Conservation (phyloP, 495 filamentous ascomycete genomes). For the Tuber microsphaerosporum region DNA sequence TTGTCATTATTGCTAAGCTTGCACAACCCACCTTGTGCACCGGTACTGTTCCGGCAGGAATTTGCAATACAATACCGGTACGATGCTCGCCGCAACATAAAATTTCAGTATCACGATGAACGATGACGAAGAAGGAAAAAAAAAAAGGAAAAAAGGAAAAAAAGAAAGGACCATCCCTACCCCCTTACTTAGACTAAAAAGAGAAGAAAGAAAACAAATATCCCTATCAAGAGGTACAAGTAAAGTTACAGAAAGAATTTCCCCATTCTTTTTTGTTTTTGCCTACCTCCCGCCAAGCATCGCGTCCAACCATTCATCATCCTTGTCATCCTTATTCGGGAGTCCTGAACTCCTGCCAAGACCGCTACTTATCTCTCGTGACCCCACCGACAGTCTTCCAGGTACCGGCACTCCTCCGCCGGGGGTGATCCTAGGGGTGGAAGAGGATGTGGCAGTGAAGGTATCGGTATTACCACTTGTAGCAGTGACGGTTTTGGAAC, state of each 20-base stretch:
- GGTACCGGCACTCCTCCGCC: conserved; percentile 7
- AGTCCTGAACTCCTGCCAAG: conserved; percentile 34
- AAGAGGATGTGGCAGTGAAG: neutral
- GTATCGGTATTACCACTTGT: neutral
- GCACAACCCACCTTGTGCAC: neutral
- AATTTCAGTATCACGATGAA: neutral
- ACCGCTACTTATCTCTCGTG: conserved; percentile 30
- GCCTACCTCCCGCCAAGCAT: conserved; percentile 36
- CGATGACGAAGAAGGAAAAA: neutral
- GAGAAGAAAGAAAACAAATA: neutral
- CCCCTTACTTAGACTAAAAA: neutral
- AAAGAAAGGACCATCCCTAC: neutral
- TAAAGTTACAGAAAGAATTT: neutral
- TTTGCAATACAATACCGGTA: neutral
- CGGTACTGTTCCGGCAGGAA: neutral
- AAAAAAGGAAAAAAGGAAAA: neutral
- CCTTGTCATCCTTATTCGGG: conserved; percentile 24
- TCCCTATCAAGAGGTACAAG: neutral
- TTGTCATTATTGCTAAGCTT: neutral
- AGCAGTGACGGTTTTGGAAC: neutral
- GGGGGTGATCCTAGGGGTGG: neutral
- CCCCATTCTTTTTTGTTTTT: neutral
- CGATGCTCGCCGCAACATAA: neutral
- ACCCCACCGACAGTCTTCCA: conserved; percentile 14
- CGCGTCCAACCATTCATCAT: conserved; percentile 37